Base-by-base conservation (phyloP, 352 stramenopile species). In the Pythium apleroticum region DNA sequence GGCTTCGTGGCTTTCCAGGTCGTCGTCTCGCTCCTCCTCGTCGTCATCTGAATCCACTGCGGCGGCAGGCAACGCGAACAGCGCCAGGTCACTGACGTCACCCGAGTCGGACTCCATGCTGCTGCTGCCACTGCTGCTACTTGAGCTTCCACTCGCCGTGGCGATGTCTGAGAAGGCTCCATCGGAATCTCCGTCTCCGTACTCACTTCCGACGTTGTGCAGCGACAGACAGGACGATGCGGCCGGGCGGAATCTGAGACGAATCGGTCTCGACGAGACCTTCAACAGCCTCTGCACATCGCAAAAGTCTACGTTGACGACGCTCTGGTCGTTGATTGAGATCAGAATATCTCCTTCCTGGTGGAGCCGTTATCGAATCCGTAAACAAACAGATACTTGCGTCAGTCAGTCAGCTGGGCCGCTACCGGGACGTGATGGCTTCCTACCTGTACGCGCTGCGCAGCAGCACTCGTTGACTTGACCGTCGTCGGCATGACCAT, bases 251-350 rank as follows among this genome's bases (percentile, higher is more conserved):
- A 92, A 90, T 12, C 81, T 71, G 14, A 92, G 66, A n/a, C 78
- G 78, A 43, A 90, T 89, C 4, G 84, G 84, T 17, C 84, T 71
- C 8, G 77, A 72, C 10, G 84, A 79, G n/a, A 85, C 77, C 55
- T 90, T 92, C 10, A 92, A 58, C n/a, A 90, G 74, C 24, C 77
- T 73, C 19, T 86, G 68, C 37, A 92, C 84, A 41, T 92, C 81
- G 3, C 69, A 72, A 57, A 92, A 89, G 46, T 88, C 73, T 56
- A 92, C 63, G 24, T 80, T 77, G 12, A 73, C 66, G 50, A 92
- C 84, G 53, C 76, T 88, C 30, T 88, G 78, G 39, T 77, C 80
- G 61, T 92, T 90, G 43, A 92, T 78, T 0, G 81, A 88, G 39
- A 89, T 66, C 30, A 92, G 58, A 27, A 89, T 72, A 50, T 92